Evolutionary conservation across 2,329 filamentous ascomycete genomes (phyloP), one percentile per base, ranked within the genome.

Genomic region (Ceratocystiopsis sp.): DNA sequence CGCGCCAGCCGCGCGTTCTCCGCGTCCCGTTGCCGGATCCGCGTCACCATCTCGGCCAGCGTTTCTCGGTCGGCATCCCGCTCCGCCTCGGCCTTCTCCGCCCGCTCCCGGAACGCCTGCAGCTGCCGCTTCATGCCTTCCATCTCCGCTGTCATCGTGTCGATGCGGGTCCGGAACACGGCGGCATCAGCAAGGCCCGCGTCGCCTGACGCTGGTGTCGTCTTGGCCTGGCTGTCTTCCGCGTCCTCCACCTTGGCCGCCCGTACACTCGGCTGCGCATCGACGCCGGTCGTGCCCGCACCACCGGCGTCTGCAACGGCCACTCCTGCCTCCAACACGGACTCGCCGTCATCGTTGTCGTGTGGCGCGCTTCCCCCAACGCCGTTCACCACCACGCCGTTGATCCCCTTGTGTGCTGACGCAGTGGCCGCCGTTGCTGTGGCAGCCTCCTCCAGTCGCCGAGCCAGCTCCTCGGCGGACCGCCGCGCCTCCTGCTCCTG

Each of bases 11-110:
- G 61, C 50, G 57, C 62, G 29, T 65, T 68, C 50, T 73, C 73
- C 51, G 78, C 75, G 51, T 86, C 78, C 4, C 57, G 53, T 52
- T 67, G 69, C 42, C 86, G 75, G 44, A 95, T 80, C 50, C 80
- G 79, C 52, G 84, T 69, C 13, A 95, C 78, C 84, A 96, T 91
- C 56, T 94, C 84, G 1, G 82, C 79, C 38, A 98, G 63, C 1
- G 80, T 80, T 58, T 81, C 79, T 43, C 80, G 77, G 43, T 78
- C 75, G 37, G 74, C 68, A 43, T 80, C 75, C 38, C 80, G 74
- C 53, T 94, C 86, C 10, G 72, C 65, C 57, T 96, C 89, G 4
- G 86, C 87, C 46, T 66, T 71, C 58, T 94, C 82, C 10, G 86
- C 86, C 29, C 84, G 77, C 44, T 73, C 66, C 53, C 80, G 80